Evolutionary conservation across 2,329 filamentous ascomycete genomes (phyloP).

Genomic region (Neonectria faginata): DNA sequence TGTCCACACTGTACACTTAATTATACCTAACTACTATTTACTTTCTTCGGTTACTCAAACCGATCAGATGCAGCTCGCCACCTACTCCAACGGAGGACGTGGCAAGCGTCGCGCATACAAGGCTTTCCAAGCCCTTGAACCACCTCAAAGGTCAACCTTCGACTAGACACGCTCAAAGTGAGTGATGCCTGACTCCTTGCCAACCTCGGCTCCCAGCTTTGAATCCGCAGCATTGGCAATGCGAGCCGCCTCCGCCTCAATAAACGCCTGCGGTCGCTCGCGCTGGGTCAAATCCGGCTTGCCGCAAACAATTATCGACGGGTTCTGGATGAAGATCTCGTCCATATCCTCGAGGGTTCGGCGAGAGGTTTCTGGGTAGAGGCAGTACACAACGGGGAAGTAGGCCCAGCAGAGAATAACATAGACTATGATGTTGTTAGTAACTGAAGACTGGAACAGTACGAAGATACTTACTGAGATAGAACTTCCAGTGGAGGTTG

Average conservation of each 20-base stretch:
- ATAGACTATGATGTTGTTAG: constrained; percentile 41
- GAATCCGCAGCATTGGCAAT: constrained; percentile 38
- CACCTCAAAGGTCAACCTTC: background rate
- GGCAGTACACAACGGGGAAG: constrained; percentile 57
- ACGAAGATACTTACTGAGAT: constrained; percentile 50
- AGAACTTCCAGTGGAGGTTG: constrained; percentile 57
- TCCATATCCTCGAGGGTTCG: constrained; percentile 63
- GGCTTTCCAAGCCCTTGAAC: background rate
- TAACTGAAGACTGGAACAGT: background rate
- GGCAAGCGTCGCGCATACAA: background rate
- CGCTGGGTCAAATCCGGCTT: constrained; percentile 51
- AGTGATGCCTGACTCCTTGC: background rate
- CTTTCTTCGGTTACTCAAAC: background rate
- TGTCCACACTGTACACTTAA: too few relatives aligned
- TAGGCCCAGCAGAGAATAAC: constrained; percentile 51
- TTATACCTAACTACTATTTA: background rate
- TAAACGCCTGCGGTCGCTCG: constrained; percentile 50
- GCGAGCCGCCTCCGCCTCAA: constrained; percentile 51
- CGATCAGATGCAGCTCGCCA: background rate
- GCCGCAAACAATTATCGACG: constrained; percentile 49
- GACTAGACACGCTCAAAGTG: constrained; percentile 19
- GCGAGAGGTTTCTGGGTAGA: constrained; percentile 62
- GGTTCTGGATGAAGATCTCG: constrained; percentile 52
- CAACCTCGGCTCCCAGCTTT: constrained; percentile 2
- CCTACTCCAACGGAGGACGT: background rate